These are phyloP conservation scores for Penicillium capsulatum DNA, from an alignment of 2,329 filamentous ascomycete genomes.

Conservation along the genomic window DNA sequence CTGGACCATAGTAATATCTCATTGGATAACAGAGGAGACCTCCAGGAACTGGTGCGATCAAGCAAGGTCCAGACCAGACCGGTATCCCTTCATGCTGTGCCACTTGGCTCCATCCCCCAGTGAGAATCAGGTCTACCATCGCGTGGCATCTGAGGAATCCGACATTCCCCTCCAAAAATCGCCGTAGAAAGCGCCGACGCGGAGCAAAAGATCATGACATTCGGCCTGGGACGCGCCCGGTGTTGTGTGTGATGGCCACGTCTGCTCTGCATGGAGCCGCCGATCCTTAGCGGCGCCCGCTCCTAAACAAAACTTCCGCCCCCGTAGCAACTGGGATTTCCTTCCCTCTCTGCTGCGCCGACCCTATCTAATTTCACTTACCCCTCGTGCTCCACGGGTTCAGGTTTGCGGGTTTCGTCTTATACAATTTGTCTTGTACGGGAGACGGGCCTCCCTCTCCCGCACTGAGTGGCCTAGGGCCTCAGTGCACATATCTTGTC, in stretches of 20 bases:
- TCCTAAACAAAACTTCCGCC: constrained; percentile 20
- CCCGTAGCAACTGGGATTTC: constrained; percentile 10
- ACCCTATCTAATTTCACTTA: constrained; percentile 4
- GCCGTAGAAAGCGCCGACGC: constrained; percentile 1
- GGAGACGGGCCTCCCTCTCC: constrained; percentile 2
- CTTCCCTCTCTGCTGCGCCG: constrained; percentile 6
- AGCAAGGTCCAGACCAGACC: constrained; percentile 1
- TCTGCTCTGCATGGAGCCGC: constrained; percentile 24
- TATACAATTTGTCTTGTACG: too few relatives aligned
- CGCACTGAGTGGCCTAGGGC: constrained; percentile 31
- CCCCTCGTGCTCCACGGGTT: constrained; percentile 5
- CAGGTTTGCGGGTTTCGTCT: neutral
- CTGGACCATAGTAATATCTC: too few relatives aligned
- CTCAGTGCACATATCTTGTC: constrained; percentile 30
- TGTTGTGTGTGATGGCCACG: constrained; percentile 22
- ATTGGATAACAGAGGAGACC: too few relatives aligned
- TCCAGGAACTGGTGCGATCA: too few relatives aligned
- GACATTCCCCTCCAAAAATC: constrained; percentile 7
- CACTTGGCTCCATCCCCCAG: constrained; percentile 9
- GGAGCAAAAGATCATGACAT: neutral
- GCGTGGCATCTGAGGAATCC: constrained; percentile 15
- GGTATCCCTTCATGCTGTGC: constrained; percentile 15
- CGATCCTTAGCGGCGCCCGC: constrained; percentile 25
- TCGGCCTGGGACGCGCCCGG: constrained; percentile 5
- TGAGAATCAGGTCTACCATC: constrained; percentile 7